Evolutionary conservation across 179 eudicot genomes (phyloP).

Genomic region (Amaranthus tricolor): DNA sequence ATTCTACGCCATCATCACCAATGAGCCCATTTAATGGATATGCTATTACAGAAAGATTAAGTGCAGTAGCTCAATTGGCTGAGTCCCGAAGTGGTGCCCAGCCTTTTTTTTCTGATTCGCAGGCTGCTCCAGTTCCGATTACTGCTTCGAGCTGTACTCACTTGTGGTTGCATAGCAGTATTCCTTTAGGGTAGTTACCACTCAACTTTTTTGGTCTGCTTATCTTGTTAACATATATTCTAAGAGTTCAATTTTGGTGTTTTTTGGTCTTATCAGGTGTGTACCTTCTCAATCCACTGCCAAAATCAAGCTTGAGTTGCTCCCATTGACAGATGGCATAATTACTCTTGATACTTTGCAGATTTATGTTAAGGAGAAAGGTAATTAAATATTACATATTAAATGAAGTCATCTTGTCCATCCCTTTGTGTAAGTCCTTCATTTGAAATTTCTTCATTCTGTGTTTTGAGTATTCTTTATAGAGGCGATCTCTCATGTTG

Average conservation of each 20-base stretch:
- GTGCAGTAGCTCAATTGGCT: constrained; percentile 35
- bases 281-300: constrained; percentile 87
- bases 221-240: not conserved
- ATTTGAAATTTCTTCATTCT: not conserved
- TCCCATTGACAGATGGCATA: constrained; percentile 94
- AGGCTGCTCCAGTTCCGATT: constrained; percentile 48
- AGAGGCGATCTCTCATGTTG: not conserved
- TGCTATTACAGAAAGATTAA: constrained; percentile 38
- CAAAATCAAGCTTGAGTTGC: constrained; percentile 87
- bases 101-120: constrained; percentile 42
- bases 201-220: not conserved
- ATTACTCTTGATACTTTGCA: constrained; percentile 91
- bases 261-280: constrained; percentile 48
- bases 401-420: not conserved
- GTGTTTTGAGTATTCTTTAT: not conserved
- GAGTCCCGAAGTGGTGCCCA: constrained; percentile 39
- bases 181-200: constrained; percentile 73
- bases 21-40: constrained; percentile 46
- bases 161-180: constrained; percentile 93
- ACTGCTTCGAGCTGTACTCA: constrained; percentile 82
- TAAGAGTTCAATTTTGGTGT: constrained; percentile 5
- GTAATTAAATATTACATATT: constrained; percentile 32
- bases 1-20: constrained; percentile 65
- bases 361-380: constrained; percentile 84
- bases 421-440: not conserved